Conservation (phyloP, 345 rosid species). For the Raphanus raphanistrum region DNA sequence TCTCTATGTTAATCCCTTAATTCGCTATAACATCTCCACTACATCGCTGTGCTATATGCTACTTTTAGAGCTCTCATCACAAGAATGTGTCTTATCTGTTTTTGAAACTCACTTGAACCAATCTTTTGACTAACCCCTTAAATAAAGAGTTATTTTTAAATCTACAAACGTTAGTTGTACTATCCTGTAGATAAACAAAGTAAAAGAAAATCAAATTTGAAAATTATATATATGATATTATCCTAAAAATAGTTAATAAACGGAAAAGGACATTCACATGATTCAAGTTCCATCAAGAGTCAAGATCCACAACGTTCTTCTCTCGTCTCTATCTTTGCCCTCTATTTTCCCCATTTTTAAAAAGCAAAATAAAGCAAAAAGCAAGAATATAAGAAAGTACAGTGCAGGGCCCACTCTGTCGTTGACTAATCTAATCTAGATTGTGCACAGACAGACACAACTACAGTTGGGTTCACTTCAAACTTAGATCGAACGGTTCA, state of each 20-base stretch:
- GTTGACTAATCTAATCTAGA: slow-evolving; percentile 40
- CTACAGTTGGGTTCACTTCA: slow-evolving; percentile 14
- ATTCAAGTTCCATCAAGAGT: slow-evolving; percentile 27
- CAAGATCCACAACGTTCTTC: slow-evolving; percentile 32
- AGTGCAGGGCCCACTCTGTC: slow-evolving; percentile 29
- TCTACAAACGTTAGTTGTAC: background rate
- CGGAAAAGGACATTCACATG: slow-evolving; percentile 26
- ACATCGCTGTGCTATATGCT: background rate
- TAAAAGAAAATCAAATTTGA: background rate
- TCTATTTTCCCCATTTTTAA: background rate
- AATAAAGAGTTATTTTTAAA: background rate
- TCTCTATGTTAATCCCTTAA: background rate
- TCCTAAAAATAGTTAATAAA: background rate
- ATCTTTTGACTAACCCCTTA: background rate
- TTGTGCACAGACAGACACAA: slow-evolving; percentile 10
- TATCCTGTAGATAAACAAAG: background rate
- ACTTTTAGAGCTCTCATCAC: background rate
- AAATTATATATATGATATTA: background rate
- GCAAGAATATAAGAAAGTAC: slow-evolving; percentile 9
- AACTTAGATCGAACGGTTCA: slow-evolving; percentile 14
- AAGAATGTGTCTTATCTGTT: background rate
- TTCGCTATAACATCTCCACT: background rate
- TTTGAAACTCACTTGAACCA: background rate
- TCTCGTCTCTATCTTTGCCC: slow-evolving; percentile 22
- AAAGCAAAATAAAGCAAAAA: slow-evolving; percentile 12